Evolutionary conservation across 768 basidiomycete species (phyloP).

Genomic region (Mycena filopes): DNA sequence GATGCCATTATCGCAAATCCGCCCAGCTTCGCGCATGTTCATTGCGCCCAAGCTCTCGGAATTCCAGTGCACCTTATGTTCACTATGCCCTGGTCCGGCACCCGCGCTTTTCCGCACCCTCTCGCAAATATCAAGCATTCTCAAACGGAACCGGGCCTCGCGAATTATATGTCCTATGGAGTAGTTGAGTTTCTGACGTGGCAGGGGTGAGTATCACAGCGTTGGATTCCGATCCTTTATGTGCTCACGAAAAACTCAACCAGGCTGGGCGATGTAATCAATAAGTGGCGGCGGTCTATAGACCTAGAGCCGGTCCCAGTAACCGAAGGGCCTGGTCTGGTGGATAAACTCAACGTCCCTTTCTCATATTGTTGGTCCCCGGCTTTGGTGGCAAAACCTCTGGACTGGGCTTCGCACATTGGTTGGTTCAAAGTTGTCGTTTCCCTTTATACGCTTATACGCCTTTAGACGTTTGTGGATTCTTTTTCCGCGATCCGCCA

Average conservation of each 20-base stretch:
- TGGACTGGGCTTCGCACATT: slow-evolving; percentile 55
- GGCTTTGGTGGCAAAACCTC: slow-evolving; percentile 51
- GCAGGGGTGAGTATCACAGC: slow-evolving; percentile 44
- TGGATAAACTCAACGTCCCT: slow-evolving; percentile 51
- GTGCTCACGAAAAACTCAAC: slow-evolving; percentile 1
- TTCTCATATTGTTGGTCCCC: slow-evolving; percentile 56
- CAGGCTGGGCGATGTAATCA: slow-evolving; percentile 56
- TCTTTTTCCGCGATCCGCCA: slow-evolving; percentile 52
- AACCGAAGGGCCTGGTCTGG: slow-evolving; percentile 47
- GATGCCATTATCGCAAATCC: slow-evolving; percentile 63
- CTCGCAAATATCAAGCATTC: slow-evolving; percentile 52
- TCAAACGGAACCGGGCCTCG: slow-evolving; percentile 49
- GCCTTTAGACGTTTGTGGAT: slow-evolving; percentile 51
- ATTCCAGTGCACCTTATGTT: slow-evolving; percentile 43
- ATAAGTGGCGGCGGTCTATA: slow-evolving; percentile 50
- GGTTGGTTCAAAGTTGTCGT: slow-evolving; percentile 48
- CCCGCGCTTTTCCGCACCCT: slow-evolving; percentile 53
- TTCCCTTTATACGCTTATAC: slow-evolving; percentile 40
- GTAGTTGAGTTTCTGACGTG: slow-evolving; percentile 55
- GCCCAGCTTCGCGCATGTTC: slow-evolving; percentile 58
- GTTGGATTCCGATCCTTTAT: neutral
- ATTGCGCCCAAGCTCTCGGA: slow-evolving; percentile 57
- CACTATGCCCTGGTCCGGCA: slow-evolving; percentile 42
- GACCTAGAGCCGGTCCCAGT: slow-evolving; percentile 48
- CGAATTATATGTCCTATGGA: slow-evolving; percentile 54